Percentiles rank a stretch among this genome's conserved stretches.
Conservation (phyloP, 768 basidiomycete genomes). For the Phylloporus scabripes region DNA sequence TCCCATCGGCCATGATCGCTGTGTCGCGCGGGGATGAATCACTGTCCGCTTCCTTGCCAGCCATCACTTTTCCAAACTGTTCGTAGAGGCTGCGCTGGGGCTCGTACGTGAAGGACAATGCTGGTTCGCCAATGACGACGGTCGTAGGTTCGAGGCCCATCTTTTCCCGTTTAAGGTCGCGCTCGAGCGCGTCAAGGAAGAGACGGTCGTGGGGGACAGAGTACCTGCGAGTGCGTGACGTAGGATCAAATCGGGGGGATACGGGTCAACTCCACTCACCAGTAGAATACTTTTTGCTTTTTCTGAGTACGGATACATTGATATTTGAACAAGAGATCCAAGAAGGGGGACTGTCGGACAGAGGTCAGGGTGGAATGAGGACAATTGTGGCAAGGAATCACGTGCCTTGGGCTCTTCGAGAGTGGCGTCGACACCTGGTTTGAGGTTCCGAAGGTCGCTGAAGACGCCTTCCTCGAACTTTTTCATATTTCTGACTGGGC, state of each 20-base stretch:
- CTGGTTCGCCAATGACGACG: constrained; percentile 69
- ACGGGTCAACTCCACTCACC: constrained; percentile 45
- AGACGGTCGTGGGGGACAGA: constrained; percentile 96
- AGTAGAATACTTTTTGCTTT: constrained; percentile 99
- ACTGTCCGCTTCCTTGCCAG: constrained; percentile 32
- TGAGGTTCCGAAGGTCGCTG: constrained; percentile 86
- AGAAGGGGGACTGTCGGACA: constrained; percentile 68
- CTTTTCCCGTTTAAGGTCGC: constrained; percentile 94
- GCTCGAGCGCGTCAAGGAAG: constrained; percentile 93
- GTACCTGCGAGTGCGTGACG: constrained; percentile 52
- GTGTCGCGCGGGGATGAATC: constrained; percentile 30
- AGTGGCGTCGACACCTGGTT: constrained; percentile 88
- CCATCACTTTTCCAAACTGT: constrained; percentile 60
- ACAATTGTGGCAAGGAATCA: constrained; percentile 9
- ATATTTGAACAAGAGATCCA: constrained; percentile 92
- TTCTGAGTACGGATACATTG: constrained; percentile 97
- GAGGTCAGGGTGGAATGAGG: neutral
- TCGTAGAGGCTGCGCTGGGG: constrained; percentile 81
- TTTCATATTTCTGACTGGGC: constrained; percentile 89
- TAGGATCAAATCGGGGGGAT: neutral
- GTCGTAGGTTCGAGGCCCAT: constrained; percentile 86
- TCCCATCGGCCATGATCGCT: constrained; percentile 6
- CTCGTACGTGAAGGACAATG: constrained; percentile 84
- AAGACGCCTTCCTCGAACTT: constrained; percentile 98
- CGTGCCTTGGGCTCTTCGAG: constrained; percentile 93